phyloP scores from a whole-genome alignment of 768 basidiomycete species.

The Lactarius sp. region DNA sequence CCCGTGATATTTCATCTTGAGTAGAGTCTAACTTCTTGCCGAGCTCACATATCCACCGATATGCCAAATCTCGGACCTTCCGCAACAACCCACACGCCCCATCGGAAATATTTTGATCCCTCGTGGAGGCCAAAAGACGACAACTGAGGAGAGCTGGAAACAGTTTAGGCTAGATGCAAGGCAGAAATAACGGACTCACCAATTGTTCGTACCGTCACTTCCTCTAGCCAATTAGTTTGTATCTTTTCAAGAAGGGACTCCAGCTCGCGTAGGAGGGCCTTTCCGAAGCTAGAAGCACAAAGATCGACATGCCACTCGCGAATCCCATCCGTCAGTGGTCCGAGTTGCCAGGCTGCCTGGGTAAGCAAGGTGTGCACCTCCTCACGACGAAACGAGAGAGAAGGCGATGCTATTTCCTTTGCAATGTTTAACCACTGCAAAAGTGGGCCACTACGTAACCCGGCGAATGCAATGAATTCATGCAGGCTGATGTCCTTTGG shows the following conservation, averaged over 20 bases:
- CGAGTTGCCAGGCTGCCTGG: slow-evolving; percentile 45
- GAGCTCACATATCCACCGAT: slow-evolving; percentile 7
- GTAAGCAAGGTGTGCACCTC: slow-evolving; percentile 41
- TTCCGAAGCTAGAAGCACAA: slow-evolving; percentile 32
- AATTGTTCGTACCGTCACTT: slow-evolving; percentile 10
- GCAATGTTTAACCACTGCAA: slow-evolving; percentile 50
- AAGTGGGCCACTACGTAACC: slow-evolving; percentile 40
- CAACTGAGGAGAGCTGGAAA: slow-evolving; percentile 6
- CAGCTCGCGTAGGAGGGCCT: slow-evolving; percentile 36
- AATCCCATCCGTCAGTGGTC: slow-evolving; percentile 26
- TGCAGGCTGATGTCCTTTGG: slow-evolving; percentile 39
- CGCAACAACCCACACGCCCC: not conserved
- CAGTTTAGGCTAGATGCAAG: not conserved
- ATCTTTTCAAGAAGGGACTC: slow-evolving; percentile 35
- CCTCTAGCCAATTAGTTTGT: not conserved
- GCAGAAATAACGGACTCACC: not conserved
- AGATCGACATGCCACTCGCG: slow-evolving; percentile 42
- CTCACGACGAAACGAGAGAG: slow-evolving; percentile 36
- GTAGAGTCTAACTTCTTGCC: not conserved
- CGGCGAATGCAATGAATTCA: slow-evolving; percentile 44
- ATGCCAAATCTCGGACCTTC: not conserved
- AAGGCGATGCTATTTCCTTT: slow-evolving; percentile 38
- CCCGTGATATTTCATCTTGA: not conserved
- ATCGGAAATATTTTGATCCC: not conserved
- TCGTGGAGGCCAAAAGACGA: slow-evolving; percentile 7